A percentile compares a stretch with the other conserved stretches of the same genome.
These are phyloP conservation scores for Lactarius pseudohatsudake DNA, from an alignment of 768 basidiomycete species.

Conservation along the genomic window DNA sequence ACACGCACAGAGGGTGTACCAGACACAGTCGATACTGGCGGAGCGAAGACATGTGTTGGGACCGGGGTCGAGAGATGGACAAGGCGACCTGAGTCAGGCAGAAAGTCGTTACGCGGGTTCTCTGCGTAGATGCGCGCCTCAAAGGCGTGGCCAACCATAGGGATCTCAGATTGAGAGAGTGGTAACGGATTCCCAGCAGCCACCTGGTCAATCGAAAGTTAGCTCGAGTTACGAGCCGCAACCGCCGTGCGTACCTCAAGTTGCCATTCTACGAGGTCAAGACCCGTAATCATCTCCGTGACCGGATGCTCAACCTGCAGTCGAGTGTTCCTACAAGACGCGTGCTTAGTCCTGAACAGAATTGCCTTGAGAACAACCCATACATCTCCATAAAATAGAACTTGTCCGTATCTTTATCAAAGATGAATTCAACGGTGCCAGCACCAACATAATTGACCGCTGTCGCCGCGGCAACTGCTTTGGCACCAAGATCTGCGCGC, in stretches of 20 bases:
- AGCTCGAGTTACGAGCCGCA: slow-evolving; percentile 3
- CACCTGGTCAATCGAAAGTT: slow-evolving; percentile 46
- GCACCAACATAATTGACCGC: slow-evolving; percentile 92
- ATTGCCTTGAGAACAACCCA: slow-evolving; percentile 30
- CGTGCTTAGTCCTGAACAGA: background rate
- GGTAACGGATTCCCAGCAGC: slow-evolving; percentile 88
- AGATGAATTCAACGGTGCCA: slow-evolving; percentile 95
- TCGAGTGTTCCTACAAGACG: slow-evolving; percentile 66
- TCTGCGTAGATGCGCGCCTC: slow-evolving; percentile 96
- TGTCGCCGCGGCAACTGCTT: slow-evolving; percentile 89
- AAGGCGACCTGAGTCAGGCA: slow-evolving; percentile 85
- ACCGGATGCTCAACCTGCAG: slow-evolving; percentile 91
- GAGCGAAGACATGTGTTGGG: slow-evolving; percentile 69
- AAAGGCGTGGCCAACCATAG: slow-evolving; percentile 89
- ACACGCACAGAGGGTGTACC: slow-evolving; percentile 72
- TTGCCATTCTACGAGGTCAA: slow-evolving; percentile 96
- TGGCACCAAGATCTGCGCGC: slow-evolving; percentile 75
- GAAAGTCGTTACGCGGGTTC: slow-evolving; percentile 88
- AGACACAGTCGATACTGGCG: slow-evolving; percentile 33
- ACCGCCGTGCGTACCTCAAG: slow-evolving; percentile 53
- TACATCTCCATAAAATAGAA: slow-evolving; percentile 98
- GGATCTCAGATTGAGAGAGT: slow-evolving; percentile 72
- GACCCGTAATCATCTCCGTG: slow-evolving; percentile 92
- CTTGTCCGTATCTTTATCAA: slow-evolving; percentile 82
- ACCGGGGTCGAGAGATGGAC: slow-evolving; percentile 78